Conservation (phyloP, 2,329 filamentous ascomycete genomes). For the Fusarium redolens region DNA sequence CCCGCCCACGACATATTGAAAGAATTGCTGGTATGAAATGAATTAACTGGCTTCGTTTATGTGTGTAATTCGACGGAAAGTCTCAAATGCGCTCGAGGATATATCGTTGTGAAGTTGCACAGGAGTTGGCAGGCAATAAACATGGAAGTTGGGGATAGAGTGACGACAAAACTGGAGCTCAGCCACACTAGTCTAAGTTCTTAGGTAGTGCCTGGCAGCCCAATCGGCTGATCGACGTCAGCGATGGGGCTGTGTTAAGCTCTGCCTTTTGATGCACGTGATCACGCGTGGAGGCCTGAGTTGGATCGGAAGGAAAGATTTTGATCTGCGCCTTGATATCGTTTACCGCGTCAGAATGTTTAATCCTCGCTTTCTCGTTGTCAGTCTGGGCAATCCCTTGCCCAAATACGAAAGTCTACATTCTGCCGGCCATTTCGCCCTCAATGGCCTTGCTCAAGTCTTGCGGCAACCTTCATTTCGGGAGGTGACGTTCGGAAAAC, state of each 20-base stretch:
- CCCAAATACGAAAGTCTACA: constrained; percentile 84
- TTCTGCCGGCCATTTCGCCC: constrained; percentile 84
- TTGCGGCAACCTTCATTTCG: constrained; percentile 61
- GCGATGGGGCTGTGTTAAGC: constrained; percentile 38
- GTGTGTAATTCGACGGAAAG: constrained; percentile 11
- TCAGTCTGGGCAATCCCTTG: constrained; percentile 88
- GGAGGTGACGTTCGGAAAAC: constrained; percentile 60
- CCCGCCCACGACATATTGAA: constrained; percentile 77
- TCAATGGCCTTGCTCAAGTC: constrained; percentile 67
- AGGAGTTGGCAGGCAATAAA: constrained; percentile 38
- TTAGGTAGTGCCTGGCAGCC: constrained; percentile 31
- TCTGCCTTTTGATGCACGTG: constrained; percentile 43
- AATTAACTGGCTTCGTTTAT: constrained; percentile 13
- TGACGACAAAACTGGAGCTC: constrained; percentile 49
- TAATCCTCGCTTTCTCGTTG: constrained; percentile 74
- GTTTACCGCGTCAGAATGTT: constrained; percentile 47
- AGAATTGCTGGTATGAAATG: constrained; percentile 28
- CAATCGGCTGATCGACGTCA: constrained; percentile 50
- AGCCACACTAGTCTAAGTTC: constrained; percentile 44
- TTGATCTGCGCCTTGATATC: constrained; percentile 8
- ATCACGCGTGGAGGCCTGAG: constrained; percentile 34
- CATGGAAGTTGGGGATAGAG: constrained; percentile 40
- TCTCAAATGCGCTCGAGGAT: constrained; percentile 29
- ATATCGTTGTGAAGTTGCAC: constrained; percentile 30
- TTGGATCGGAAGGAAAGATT: not conserved